Evolutionary conservation across 345 rosid species (phyloP), one percentile per base, ranked within the genome.

Genomic region (Eucalyptus melliodora): DNA sequence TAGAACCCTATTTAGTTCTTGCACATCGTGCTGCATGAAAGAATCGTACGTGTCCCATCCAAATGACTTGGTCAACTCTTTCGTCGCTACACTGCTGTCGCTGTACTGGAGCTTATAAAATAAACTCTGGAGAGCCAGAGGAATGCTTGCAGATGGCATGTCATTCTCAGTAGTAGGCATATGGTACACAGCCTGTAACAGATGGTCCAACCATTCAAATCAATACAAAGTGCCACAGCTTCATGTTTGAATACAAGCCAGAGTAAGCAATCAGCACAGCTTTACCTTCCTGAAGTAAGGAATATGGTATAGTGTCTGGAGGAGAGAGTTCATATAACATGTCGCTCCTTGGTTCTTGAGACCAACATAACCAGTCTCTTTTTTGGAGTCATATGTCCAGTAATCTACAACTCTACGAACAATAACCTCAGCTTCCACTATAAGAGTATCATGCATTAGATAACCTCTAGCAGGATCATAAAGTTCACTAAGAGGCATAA

Each of bases 281-380:
- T 92, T 45, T 77, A 97, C 99, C 99, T 97, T 97, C 92, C 99
- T 95, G 93, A 97, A 97, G 95, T 97, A 97, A 51, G 99, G 99
- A 91, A 97, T 95, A 88, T 97, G 99, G 91, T 94, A 97, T 16
- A 97, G 92, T n/a, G 98, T 96, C 88, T 97, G 99, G 17, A 97
- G 93, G 88, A 97, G 95, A 92, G 99, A 97, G 91, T 97, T 97
- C 99, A 97, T 97, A 92, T 97, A 97, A 93, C 99, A 97, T 44
- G 99, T 97, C n/a, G 99, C 99, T 90, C 99, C 99, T 94, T 97
- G 99, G 92, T 97, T 97, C 94, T 97, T 97, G 86, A 97, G 97
- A 88, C 99, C 99, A 92, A 97, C 99, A 94, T 91, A 97, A 85
- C 99, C 98, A 53, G 99, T 97, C 93, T 97, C 99, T 90, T 97